phyloP scores from a whole-genome alignment of 176 grass and related monocot species.

The Chloris gayana region DNA sequence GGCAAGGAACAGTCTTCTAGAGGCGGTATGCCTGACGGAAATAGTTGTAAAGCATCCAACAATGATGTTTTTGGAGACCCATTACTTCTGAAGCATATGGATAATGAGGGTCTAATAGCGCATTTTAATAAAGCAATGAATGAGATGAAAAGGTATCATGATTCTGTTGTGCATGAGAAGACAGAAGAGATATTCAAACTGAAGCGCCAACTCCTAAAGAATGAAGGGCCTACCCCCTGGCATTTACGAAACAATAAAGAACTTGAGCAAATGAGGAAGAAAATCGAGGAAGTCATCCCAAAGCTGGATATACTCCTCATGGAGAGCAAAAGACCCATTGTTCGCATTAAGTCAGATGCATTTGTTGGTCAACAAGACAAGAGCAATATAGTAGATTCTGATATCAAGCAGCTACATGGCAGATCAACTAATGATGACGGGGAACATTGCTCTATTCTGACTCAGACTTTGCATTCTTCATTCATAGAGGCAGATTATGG shows the following conservation, averaged over 20 bases:
- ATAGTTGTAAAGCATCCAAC: background rate
- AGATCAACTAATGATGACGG: slow-evolving; percentile 23
- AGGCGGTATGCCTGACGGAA: slow-evolving; percentile 9
- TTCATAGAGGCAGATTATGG: slow-evolving; percentile 15
- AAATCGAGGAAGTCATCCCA: slow-evolving; percentile 42
- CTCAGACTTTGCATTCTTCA: slow-evolving; percentile 17
- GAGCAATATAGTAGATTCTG: slow-evolving; percentile 31
- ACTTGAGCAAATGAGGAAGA: slow-evolving; percentile 62
- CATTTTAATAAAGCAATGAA: slow-evolving; percentile 50
- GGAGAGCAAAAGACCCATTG: slow-evolving; percentile 43
- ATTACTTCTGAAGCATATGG: slow-evolving; percentile 37
- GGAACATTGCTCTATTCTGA: slow-evolving; percentile 2
- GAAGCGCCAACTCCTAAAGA: slow-evolving; percentile 40
- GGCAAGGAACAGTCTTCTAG: slow-evolving; percentile 34
- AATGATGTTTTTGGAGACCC: slow-evolving; percentile 26
- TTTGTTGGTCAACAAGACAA: slow-evolving; percentile 46
- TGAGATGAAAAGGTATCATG: slow-evolving; percentile 64
- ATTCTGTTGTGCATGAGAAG: slow-evolving; percentile 36
- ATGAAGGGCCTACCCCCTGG: slow-evolving; percentile 48
- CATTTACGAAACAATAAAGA: slow-evolving; percentile 66
- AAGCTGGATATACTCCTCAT: slow-evolving; percentile 57
- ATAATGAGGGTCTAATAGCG: slow-evolving; percentile 37
- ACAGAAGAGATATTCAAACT: slow-evolving; percentile 62
- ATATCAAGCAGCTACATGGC: slow-evolving; percentile 36
- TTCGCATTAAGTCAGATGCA: slow-evolving; percentile 39